phyloP scores from a whole-genome alignment of 306 rosid species.

The Delonix regia region DNA sequence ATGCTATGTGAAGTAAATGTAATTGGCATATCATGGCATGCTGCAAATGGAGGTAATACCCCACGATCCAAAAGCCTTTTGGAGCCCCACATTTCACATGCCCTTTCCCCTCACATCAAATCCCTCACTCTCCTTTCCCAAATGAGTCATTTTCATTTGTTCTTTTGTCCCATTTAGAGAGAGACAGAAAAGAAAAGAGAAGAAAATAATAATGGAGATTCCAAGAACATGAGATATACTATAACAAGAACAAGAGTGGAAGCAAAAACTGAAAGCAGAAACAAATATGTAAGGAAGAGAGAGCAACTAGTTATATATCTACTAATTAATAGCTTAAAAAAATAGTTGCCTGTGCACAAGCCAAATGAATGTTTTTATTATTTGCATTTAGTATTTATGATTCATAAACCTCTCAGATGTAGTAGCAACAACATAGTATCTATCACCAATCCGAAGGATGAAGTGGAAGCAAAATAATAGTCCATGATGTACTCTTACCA shows the following conservation, averaged over 20 bases:
- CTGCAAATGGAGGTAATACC: too few species aligned
- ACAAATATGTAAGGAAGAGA: too few species aligned
- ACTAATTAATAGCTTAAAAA: too few species aligned
- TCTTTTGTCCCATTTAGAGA: neutral
- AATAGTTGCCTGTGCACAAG: too few species aligned
- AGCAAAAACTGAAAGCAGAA: neutral
- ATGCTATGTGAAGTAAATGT: neutral
- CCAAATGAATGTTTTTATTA: too few species aligned
- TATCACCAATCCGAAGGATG: neutral
- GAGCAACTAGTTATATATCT: too few species aligned
- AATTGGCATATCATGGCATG: neutral
- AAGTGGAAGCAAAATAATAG: neutral
- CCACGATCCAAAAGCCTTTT: neutral
- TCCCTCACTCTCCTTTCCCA: neutral
- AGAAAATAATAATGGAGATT: too few species aligned
- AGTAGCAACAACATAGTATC: too few species aligned
- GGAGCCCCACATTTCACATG: conserved; percentile 1
- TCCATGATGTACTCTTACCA: conserved; percentile 31
- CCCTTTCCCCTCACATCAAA: neutral
- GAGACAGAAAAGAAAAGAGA: too few species aligned
- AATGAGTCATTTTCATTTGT: neutral
- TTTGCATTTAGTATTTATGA: too few species aligned
- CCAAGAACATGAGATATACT: too few species aligned
- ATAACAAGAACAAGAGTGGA: neutral
- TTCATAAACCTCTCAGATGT: too few species aligned